Conservation (phyloP, 306 rosid species). For the Quercus gilva region DNA sequence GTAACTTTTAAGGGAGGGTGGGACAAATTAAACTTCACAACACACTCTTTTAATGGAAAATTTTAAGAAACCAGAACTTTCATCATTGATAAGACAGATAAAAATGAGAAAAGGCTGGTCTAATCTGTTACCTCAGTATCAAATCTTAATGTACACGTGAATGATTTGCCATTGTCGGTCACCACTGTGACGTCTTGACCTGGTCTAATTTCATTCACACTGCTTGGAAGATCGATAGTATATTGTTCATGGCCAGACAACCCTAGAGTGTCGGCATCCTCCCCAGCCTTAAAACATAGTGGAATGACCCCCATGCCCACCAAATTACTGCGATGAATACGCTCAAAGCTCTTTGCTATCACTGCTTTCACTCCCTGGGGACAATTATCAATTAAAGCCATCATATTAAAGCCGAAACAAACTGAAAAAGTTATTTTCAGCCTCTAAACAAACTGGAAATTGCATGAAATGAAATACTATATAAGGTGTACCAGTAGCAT, state of each 20-base stretch:
- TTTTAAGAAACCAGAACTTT: slow-evolving; percentile 10
- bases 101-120: not conserved
- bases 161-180: slow-evolving; percentile 66
- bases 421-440: not conserved
- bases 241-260: slow-evolving; percentile 78
- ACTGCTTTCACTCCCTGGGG: slow-evolving; percentile 94
- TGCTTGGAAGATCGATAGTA: slow-evolving; percentile 81
- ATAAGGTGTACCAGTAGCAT: slow-evolving; percentile 66
- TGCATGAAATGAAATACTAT: slow-evolving; percentile 6
- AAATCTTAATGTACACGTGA: slow-evolving; percentile 64
- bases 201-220: slow-evolving; percentile 69
- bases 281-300: slow-evolving; percentile 77
- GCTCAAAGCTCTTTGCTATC: slow-evolving; percentile 90
- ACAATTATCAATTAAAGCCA: not conserved
- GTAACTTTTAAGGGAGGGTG: too few relatives aligned
- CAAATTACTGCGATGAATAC: slow-evolving; percentile 95
- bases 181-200: slow-evolving; percentile 79
- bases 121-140: slow-evolving; percentile 74
- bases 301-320: slow-evolving; percentile 97
- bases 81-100: not conserved
- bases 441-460: not conserved
- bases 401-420: not conserved
- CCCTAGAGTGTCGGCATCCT: slow-evolving; percentile 86
- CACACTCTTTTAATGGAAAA: not conserved
- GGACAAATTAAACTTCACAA: too few relatives aligned